Conservation (phyloP, 2,329 filamentous ascomycete species). For the Aspergillus tamarii region DNA sequence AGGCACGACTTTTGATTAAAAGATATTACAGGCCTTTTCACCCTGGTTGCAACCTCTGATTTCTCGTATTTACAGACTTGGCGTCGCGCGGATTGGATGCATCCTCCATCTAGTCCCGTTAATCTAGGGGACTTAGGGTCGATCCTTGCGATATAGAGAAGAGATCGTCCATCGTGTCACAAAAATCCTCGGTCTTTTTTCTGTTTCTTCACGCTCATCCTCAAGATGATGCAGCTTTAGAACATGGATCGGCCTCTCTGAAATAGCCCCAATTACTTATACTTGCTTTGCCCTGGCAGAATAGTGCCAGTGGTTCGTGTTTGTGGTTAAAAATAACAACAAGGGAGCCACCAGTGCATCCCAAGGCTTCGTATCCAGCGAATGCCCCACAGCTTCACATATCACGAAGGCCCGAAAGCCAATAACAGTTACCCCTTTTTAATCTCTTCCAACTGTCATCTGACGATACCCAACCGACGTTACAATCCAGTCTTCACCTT, state of each 20-base stretch:
- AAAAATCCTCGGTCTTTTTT: neutral
- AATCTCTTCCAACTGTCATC: neutral
- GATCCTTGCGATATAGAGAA: constrained; percentile 3
- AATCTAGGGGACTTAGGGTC: neutral
- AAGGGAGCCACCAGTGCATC: neutral
- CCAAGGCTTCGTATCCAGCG: neutral
- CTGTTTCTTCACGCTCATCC: neutral
- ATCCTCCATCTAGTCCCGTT: neutral
- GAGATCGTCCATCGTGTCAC: neutral
- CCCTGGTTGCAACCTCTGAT: neutral
- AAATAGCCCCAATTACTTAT: neutral
- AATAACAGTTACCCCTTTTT: neutral
- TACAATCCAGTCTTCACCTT: neutral
- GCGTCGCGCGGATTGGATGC: neutral
- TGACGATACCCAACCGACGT: neutral
- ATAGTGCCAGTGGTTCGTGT: neutral
- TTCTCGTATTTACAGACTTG: constrained; percentile 4
- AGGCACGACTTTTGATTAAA: neutral
- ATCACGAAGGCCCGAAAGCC: neutral
- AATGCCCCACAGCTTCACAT: neutral
- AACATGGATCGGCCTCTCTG: neutral
- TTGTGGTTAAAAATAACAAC: constrained; percentile 1
- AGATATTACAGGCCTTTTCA: neutral
- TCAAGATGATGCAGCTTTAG: neutral
- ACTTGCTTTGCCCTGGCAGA: neutral